phyloP scores from a whole-genome alignment of 192 early-diverging fungal species.

The Coemansia interrupta region DNA sequence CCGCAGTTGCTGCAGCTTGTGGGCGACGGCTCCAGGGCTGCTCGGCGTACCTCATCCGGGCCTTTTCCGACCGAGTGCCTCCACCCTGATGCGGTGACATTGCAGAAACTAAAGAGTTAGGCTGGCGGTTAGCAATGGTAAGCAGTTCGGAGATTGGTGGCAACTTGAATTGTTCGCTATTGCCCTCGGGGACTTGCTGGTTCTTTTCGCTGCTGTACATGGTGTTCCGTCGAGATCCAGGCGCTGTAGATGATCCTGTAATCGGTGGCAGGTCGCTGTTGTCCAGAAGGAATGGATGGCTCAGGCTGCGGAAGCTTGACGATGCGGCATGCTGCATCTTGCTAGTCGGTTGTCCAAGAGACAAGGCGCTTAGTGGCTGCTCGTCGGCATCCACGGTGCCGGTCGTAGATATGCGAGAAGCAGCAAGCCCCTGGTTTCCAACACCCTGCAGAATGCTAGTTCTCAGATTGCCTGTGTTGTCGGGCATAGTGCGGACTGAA shows the following conservation, averaged over 20 bases:
- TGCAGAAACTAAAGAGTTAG: background rate
- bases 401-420: no score
- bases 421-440: no score
- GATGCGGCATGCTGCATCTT: no score
- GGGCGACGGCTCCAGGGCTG: constrained; percentile 6
- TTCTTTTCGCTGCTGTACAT: background rate
- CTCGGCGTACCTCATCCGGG: background rate
- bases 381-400: no score
- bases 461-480: no score
- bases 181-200: background rate
- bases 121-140: constrained; percentile 7
- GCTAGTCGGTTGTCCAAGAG: no score
- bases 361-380: no score
- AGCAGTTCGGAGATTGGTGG: constrained; percentile 45
- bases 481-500: no score
- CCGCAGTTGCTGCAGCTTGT: background rate
- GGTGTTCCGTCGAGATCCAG: constrained; percentile 1
- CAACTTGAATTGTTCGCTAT: constrained; percentile 10
- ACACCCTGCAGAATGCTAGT: no score
- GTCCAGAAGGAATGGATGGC: constrained; percentile 6
- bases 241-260: background rate
- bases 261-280: constrained; percentile 1
- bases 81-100: background rate
- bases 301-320: constrained; percentile 10
- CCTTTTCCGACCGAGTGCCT: background rate